A percentile compares a stretch with the other conserved stretches of the same genome.
phyloP scores from a whole-genome alignment of 169 alveolate species.

The Plasmodium cynomolgi region DNA sequence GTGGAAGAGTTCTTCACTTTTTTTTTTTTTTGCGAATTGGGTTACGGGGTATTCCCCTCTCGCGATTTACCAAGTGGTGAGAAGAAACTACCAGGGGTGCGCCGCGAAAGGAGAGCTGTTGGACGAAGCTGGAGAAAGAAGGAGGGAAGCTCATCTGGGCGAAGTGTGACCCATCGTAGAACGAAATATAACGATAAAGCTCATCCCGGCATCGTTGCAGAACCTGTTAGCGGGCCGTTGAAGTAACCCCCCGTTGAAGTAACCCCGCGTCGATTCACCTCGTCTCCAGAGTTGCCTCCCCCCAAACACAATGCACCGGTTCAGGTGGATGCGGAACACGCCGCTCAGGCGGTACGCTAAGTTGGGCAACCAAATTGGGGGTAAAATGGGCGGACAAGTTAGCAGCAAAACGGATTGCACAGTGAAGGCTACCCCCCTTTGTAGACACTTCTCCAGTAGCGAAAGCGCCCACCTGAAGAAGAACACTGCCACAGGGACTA shows the following conservation, averaged over 20 bases:
- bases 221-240: not conserved
- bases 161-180: not conserved
- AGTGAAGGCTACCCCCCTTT: not conserved
- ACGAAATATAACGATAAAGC: not conserved
- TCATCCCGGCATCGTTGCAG: not conserved
- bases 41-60: not conserved
- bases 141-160: not conserved
- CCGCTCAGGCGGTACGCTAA: not conserved
- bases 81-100: not conserved
- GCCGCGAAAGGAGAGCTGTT: not conserved
- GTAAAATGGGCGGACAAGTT: not conserved
- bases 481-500: not conserved
- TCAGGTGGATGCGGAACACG: not conserved
- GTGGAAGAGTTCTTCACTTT: not conserved
- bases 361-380: not conserved
- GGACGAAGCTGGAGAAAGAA: not conserved
- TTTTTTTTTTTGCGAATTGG: not conserved
- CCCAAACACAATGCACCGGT: not conserved
- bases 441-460: slow-evolving; percentile 19
- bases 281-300: too few relatives aligned
- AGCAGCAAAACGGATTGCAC: not conserved
- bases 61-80: not conserved
- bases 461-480: slow-evolving; percentile 37
- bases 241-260: not conserved
- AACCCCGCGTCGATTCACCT: too few relatives aligned